A percentile compares a stretch with the other conserved stretches of the same genome.
phyloP scores from a whole-genome alignment of 768 basidiomycete species.

The Filobasidium wieringae region DNA sequence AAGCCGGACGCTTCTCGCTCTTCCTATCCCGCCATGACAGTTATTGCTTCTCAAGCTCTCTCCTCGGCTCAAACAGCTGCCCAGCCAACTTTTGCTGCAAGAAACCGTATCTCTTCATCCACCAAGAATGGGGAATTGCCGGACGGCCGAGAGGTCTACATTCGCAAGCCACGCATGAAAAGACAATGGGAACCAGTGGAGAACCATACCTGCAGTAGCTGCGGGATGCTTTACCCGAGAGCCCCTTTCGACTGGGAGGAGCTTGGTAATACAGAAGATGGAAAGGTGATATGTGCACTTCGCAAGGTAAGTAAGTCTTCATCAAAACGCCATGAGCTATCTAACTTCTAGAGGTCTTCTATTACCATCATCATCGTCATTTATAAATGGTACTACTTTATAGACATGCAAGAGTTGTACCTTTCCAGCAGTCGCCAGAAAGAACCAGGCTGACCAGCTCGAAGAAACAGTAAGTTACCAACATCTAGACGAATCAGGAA shows the following conservation, averaged over 20 bases:
- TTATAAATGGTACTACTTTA: not conserved
- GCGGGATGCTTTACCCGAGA: not conserved
- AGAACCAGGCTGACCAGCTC: not conserved
- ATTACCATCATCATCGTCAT: not conserved
- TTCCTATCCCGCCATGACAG: too few species aligned
- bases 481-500: not conserved
- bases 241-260: not conserved
- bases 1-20: too few species aligned
- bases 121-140: not conserved
- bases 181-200: not conserved
- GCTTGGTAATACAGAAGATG: not conserved
- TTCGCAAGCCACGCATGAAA: not conserved
- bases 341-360: not conserved
- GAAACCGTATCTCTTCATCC: too few species aligned
- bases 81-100: too few species aligned
- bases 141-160: not conserved
- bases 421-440: not conserved
- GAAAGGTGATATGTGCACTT: not conserved
- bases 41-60: too few species aligned
- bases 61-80: too few species aligned
- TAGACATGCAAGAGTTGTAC: not conserved
- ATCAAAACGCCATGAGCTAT: not conserved
- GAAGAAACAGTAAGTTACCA: not conserved
- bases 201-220: not conserved
- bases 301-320: not conserved